A percentile compares a stretch with the other conserved stretches of the same genome.
phyloP scores from a whole-genome alignment of 1,284 basidiomycete genomes.

The Ustilago esculenta region DNA sequence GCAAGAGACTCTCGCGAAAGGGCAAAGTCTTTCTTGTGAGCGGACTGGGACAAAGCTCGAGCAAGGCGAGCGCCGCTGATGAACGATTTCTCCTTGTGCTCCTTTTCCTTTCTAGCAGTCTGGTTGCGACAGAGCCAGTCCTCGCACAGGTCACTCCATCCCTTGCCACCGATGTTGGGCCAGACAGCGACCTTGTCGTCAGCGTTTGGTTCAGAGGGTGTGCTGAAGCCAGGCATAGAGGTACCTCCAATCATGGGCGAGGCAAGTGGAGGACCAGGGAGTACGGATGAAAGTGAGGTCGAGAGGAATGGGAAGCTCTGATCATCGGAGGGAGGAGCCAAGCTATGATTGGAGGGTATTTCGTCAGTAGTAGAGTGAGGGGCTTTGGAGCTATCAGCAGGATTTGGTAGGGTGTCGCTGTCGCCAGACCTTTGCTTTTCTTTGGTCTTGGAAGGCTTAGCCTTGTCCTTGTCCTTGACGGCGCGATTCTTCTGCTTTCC shows the following conservation, averaged over 20 bases:
- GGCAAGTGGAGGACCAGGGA: conserved; percentile 25
- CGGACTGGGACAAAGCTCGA: conserved; percentile 29
- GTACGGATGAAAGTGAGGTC: conserved; percentile 15
- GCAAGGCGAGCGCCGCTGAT: conserved; percentile 40
- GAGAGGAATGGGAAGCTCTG: conserved; percentile 23
- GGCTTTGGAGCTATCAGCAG: conserved; percentile 4
- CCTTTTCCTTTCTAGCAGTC: conserved; percentile 27
- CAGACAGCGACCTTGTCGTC: conserved; percentile 24
- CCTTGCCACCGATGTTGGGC: conserved; percentile 51
- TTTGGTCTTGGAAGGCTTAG: conserved; percentile 44
- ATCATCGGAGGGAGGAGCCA: conserved; percentile 9
- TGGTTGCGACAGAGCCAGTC: conserved; percentile 66
- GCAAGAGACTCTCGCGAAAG: conserved; percentile 11
- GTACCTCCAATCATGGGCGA: conserved; percentile 43
- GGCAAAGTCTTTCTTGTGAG: conserved; percentile 20
- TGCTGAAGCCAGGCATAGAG: conserved; percentile 18
- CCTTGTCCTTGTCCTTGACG: conserved; percentile 33
- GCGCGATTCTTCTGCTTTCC: conserved; percentile 42
- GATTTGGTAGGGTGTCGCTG: conserved; percentile 12
- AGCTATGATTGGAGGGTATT: conserved; percentile 5
- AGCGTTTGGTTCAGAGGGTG: not conserved
- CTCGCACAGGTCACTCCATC: conserved; percentile 68
- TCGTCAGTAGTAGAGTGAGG: conserved; percentile 12
- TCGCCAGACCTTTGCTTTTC: conserved; percentile 40
- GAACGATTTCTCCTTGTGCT: conserved; percentile 26